Conservation (phyloP, 495 filamentous ascomycete species). For the Penicillium herquei region DNA sequence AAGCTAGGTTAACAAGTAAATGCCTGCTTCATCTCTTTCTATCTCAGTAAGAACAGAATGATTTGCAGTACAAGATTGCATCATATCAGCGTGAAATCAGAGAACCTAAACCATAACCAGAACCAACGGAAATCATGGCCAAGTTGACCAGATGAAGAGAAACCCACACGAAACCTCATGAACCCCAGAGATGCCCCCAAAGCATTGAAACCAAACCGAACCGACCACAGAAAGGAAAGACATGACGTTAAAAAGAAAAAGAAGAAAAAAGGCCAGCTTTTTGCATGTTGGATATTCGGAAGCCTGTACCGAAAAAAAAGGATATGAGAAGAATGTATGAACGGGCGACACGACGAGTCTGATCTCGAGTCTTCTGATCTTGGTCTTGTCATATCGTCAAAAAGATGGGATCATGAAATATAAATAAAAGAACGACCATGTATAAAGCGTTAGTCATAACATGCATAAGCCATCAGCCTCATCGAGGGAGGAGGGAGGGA, state of each 20-base stretch:
- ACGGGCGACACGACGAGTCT: not conserved
- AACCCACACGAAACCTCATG: constrained; percentile 4
- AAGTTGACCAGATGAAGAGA: constrained; percentile 2
- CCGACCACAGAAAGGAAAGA: constrained; percentile 2
- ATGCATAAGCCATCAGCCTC: constrained; percentile 30
- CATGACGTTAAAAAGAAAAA: not conserved
- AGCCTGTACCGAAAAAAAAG: constrained; percentile 18
- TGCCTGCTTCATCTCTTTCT: constrained; percentile 8
- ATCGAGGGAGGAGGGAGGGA: not conserved
- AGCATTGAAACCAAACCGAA: constrained; percentile 4
- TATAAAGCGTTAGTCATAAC: constrained; percentile 40
- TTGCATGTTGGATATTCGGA: constrained; percentile 9
- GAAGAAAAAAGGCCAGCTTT: constrained; percentile 28
- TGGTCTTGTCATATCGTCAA: constrained; percentile 7
- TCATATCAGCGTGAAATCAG: constrained; percentile 12
- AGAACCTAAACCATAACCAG: constrained; percentile 3
- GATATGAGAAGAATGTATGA: constrained; percentile 3
- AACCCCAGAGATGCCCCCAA: constrained; percentile 18
- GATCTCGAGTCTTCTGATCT: constrained; percentile 3
- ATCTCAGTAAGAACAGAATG: constrained; percentile 3
- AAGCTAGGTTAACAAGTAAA: not conserved
- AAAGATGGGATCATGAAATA: constrained; percentile 5
- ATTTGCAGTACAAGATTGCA: constrained; percentile 17
- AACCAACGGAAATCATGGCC: constrained; percentile 11
- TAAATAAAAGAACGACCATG: constrained; percentile 17